Evolutionary conservation across 2,329 filamentous ascomycete species (phyloP).

Genomic region (Sclerotinia spermophila): DNA sequence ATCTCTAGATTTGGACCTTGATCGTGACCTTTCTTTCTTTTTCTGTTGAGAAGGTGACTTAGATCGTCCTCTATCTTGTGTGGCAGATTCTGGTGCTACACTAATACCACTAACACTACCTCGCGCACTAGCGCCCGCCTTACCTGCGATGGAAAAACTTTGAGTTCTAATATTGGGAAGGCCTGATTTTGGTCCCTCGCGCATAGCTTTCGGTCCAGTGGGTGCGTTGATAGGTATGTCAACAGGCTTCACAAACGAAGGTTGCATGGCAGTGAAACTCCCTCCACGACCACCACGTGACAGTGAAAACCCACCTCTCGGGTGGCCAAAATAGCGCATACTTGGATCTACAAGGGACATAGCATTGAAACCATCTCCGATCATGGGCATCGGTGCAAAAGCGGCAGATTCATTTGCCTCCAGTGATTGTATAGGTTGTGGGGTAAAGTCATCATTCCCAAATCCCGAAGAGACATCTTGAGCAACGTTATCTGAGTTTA

Average conservation of each 20-base stretch:
- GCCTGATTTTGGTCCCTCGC: conserved; percentile 79
- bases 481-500: conserved; percentile 21
- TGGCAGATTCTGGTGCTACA: conserved; percentile 29
- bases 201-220: conserved; percentile 91
- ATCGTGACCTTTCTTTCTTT: conserved; percentile 37
- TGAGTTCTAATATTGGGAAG: conserved; percentile 56
- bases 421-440: conserved; percentile 37
- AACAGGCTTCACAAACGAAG: conserved; percentile 35
- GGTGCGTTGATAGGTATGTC: conserved; percentile 68
- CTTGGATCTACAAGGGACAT: conserved; percentile 18
- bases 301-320: conserved; percentile 31
- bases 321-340: conserved; percentile 32
- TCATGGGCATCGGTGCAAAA: conserved; percentile 59
- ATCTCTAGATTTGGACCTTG: conserved; percentile 35
- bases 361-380: conserved; percentile 28
- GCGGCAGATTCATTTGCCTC: conserved; percentile 30
- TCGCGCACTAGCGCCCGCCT: conserved; percentile 31
- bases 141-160: conserved; percentile 40
- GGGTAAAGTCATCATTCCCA: conserved; percentile 21
- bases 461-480: conserved; percentile 19
- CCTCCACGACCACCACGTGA: conserved; percentile 38
- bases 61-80: conserved; percentile 30
- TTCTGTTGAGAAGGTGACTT: conserved; percentile 30
- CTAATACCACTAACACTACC: conserved; percentile 32
- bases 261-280: conserved; percentile 40